These are phyloP conservation scores for Bothriochloa decipiens DNA, from an alignment of 176 grass and related monocot species.

Conservation along the genomic window DNA sequence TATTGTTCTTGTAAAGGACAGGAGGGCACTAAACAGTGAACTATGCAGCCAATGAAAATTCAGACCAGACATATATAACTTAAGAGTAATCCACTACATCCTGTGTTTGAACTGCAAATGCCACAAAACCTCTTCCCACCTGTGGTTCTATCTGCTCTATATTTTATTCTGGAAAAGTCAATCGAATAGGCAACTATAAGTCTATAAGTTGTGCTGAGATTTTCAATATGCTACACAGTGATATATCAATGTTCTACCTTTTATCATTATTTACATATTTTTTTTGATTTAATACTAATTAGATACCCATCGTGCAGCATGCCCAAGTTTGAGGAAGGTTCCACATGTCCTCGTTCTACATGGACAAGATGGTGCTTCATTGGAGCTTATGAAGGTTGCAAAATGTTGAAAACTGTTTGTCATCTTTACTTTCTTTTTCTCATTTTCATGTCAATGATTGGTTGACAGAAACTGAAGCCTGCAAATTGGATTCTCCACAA, in stretches of 20 bases:
- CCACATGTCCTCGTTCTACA: constrained; percentile 83
- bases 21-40: not conserved
- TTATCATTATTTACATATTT: constrained; percentile 16
- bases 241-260: constrained; percentile 16
- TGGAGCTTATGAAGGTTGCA: constrained; percentile 64
- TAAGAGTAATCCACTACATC: not conserved
- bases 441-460: constrained; percentile 37
- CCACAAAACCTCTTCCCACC: not conserved
- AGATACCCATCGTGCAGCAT: constrained; percentile 58
- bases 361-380: constrained; percentile 77
- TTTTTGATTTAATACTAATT: constrained; percentile 6
- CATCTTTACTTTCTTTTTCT: constrained; percentile 30
- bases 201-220: not conserved
- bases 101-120: too few species aligned
- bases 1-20: not conserved
- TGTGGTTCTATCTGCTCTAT: not conserved
- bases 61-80: not conserved
- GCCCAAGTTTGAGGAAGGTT: constrained; percentile 76
- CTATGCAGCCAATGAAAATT: not conserved
- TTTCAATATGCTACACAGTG: constrained; percentile 6
- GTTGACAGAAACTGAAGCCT: constrained; percentile 65
- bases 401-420: constrained; percentile 10
- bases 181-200: not conserved
- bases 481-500: constrained; percentile 87
- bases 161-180: not conserved